phyloP scores from a whole-genome alignment of 1,139 yeast species.

The Torulaspora pretoriensis region DNA sequence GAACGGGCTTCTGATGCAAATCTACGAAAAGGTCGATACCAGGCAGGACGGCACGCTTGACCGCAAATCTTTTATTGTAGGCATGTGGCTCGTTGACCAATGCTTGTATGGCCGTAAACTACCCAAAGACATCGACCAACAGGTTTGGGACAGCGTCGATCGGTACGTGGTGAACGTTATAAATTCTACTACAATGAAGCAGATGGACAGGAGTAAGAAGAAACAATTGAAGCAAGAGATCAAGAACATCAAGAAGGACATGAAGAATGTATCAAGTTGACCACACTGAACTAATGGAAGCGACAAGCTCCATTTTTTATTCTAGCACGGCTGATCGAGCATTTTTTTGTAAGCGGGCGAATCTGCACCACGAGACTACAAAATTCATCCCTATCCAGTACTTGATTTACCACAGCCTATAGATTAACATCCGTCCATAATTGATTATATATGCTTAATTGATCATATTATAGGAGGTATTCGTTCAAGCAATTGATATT shows the following conservation, averaged over 20 bases:
- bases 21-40: constrained; percentile 79
- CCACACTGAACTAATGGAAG: background rate
- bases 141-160: constrained; percentile 65
- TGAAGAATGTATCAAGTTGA: constrained; percentile 19
- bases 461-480: background rate
- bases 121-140: constrained; percentile 57
- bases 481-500: no score
- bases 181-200: constrained; percentile 28
- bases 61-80: constrained; percentile 79
- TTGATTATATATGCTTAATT: background rate
- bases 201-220: constrained; percentile 29
- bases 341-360: background rate
- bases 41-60: constrained; percentile 74
- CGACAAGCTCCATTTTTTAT: background rate
- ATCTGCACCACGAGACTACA: constrained; percentile 1
- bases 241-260: constrained; percentile 32
- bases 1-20: constrained; percentile 53
- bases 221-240: constrained; percentile 34
- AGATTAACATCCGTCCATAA: background rate
- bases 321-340: background rate
- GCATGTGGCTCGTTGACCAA: constrained; percentile 95
- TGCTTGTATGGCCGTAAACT: constrained; percentile 90
- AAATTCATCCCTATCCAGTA: constrained; percentile 1
- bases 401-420: background rate
- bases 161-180: constrained; percentile 34